phyloP scores from a whole-genome alignment of 805 yeast species.

The Metschnikowia matae region DNA sequence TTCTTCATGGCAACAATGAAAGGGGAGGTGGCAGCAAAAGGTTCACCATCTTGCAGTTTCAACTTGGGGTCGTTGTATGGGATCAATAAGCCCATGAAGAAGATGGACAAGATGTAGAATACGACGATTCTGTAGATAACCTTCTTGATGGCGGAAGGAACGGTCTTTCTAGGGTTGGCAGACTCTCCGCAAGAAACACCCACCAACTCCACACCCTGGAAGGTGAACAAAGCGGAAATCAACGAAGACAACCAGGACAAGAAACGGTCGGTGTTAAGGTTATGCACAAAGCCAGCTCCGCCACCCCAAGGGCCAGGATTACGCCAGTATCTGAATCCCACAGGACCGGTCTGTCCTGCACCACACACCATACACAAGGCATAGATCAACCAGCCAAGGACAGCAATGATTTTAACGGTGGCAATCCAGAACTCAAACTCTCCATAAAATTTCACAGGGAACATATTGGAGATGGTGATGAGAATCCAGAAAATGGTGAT shows the following conservation, averaged over 20 bases:
- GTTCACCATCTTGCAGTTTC: slow-evolving; percentile 31
- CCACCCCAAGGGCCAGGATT: slow-evolving; percentile 75
- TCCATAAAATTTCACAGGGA: slow-evolving; percentile 70
- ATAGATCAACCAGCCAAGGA: slow-evolving; percentile 65
- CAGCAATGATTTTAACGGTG: slow-evolving; percentile 60
- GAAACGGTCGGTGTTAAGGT: slow-evolving; percentile 53
- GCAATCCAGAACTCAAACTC: slow-evolving; percentile 77
- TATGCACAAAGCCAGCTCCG: slow-evolving; percentile 46
- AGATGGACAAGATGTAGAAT: slow-evolving; percentile 61
- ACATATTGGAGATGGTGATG: slow-evolving; percentile 50
- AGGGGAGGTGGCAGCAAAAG: slow-evolving; percentile 53
- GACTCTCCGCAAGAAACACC: slow-evolving; percentile 77
- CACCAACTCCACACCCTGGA: slow-evolving; percentile 73
- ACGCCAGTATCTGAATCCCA: slow-evolving; percentile 80
- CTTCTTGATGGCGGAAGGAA: slow-evolving; percentile 68
- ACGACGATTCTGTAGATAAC: slow-evolving; percentile 62
- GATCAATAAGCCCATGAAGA: slow-evolving; percentile 67
- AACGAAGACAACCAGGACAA: slow-evolving; percentile 68
- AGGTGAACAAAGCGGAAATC: slow-evolving; percentile 74
- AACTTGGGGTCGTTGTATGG: slow-evolving; percentile 63
- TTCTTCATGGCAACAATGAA: slow-evolving; percentile 68
- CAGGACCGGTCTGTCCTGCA: slow-evolving; percentile 64
- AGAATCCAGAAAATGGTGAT: slow-evolving; percentile 61
- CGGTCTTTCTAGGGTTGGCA: slow-evolving; percentile 61
- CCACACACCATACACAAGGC: slow-evolving; percentile 72